phyloP scores from a whole-genome alignment of 2,329 filamentous ascomycete genomes.

The Plenodomus lindquistii region DNA sequence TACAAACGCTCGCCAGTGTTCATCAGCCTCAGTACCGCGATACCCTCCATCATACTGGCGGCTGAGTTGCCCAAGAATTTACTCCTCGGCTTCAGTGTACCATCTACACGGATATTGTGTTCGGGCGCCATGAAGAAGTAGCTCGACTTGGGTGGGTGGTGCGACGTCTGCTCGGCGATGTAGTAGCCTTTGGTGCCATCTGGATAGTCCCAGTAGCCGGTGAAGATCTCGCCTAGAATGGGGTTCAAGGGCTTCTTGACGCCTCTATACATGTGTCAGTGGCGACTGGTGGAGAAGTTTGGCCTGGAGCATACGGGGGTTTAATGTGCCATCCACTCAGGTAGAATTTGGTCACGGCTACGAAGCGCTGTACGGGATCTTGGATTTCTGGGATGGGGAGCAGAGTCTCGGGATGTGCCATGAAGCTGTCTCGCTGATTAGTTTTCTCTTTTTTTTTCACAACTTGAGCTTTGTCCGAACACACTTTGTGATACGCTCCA shows the following conservation, averaged over 20 bases:
- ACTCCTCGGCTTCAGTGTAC: conserved; percentile 90
- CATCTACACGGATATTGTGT: conserved; percentile 92
- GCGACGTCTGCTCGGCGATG: conserved; percentile 95
- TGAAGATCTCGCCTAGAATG: conserved; percentile 91
- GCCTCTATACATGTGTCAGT: conserved; percentile 62
- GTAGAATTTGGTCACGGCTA: conserved; percentile 97
- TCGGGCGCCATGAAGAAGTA: conserved; percentile 99
- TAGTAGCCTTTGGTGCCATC: conserved; percentile 89
- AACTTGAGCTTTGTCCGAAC: conserved; percentile 35
- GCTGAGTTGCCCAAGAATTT: conserved; percentile 97
- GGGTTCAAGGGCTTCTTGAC: conserved; percentile 99
- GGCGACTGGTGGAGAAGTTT: conserved; percentile 9
- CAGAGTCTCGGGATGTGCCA: conserved; percentile 97
- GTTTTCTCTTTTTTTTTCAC: neutral
- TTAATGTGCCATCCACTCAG: conserved; percentile 98
- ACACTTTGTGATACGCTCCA: conserved; percentile 98
- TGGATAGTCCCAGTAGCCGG: conserved; percentile 91
- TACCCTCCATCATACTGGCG: conserved; percentile 97
- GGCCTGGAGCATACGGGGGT: conserved; percentile 71
- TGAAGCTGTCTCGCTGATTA: conserved; percentile 69
- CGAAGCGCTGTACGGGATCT: conserved; percentile 85
- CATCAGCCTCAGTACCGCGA: conserved; percentile 79
- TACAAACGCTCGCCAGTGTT: conserved; percentile 93
- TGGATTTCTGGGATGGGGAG: conserved; percentile 85
- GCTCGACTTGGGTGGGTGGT: conserved; percentile 97